Evolutionary conservation across 306 rosid species (phyloP).

Genomic region (Cucumis hystrix): DNA sequence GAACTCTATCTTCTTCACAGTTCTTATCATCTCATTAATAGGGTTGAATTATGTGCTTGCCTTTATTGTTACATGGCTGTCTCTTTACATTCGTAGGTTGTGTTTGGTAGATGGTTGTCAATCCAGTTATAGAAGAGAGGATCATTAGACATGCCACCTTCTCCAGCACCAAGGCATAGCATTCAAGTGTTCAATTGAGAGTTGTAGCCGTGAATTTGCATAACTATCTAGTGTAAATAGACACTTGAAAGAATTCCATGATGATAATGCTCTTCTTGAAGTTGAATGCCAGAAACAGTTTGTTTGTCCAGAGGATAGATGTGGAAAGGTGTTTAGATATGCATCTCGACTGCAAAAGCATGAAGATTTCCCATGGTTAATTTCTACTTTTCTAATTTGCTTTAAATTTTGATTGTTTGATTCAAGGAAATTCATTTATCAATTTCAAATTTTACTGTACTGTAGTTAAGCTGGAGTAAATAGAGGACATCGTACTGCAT

Average conservation of each 20-base stretch:
- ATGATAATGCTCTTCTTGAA: constrained; percentile 14
- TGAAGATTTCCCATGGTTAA: constrained; percentile 64
- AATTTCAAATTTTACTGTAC: background rate
- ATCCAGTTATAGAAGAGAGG: constrained; percentile 72
- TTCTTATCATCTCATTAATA: background rate
- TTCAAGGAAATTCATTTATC: background rate
- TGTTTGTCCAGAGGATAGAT: constrained; percentile 49
- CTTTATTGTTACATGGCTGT: background rate
- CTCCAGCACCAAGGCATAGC: constrained; percentile 50
- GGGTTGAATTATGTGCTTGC: background rate
- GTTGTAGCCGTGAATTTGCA: constrained; percentile 39
- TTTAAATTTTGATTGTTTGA: background rate
- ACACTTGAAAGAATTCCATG: constrained; percentile 46
- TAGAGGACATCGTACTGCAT: constrained; percentile 47
- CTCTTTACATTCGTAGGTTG: background rate
- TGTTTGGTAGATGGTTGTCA: constrained; percentile 40
- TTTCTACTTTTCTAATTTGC: background rate
- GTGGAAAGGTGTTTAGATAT: constrained; percentile 56
- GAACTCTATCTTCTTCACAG: background rate
- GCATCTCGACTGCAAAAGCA: constrained; percentile 50
- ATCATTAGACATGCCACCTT: constrained; percentile 70
- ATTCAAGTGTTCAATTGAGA: constrained; percentile 52
- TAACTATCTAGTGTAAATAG: constrained; percentile 40
- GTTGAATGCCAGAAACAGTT: constrained; percentile 24
- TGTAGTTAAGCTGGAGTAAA: constrained; percentile 57